Evolutionary conservation across 1,284 basidiomycete species (phyloP), one percentile per base, ranked within the genome.

Genomic region (Papiliotrema terrestris): DNA sequence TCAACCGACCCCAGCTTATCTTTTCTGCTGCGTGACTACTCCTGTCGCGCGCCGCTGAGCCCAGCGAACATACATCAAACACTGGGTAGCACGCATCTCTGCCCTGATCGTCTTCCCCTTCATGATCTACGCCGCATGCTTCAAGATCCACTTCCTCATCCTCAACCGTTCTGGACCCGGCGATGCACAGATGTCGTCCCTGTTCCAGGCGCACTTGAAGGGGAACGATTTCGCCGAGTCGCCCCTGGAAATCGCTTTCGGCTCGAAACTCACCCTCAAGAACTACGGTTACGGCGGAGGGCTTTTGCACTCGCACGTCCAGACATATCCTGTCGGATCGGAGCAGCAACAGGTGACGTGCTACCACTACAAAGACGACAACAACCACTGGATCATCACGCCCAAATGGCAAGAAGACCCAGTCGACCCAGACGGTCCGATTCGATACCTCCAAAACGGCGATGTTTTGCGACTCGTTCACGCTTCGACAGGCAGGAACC

Each of bases 221-320:
- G 96, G 95, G 36, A 98, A 98, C 71, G 91, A 96, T 69, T 98
- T 98, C 78, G 80, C 86, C 15, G 80, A 83, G 59, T 92, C 91
- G 67, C 93, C 93, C 3, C 83, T 94, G 1, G 94, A 98, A 67
- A 79, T 96, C 57, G 94, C 92, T 0, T 87, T 83, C 63, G 95
- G 95, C 13, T 96, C 92, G 36, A 90, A 86, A 71, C 66, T 98
- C 51, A 96, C 95, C 0, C 79, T 99, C 35, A 98, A 99, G 75
- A 98, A 97, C 77, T 91, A 95, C 82, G 95, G 94, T 17, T 98
- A 91, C 81, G 96, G 95, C 32, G 95, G 95, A 53, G 95, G 96
- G 41, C 82, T 98, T 3, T 80, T 98, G 1, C 96, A 98, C 75
- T 98, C 95, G 14, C 96, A 98, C 76, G 83, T 95, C 20, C 95